A percentile compares a stretch with the other conserved stretches of the same genome.
phyloP scores from a whole-genome alignment of 1,284 basidiomycete species.

The Sporisorium exsertum region DNA sequence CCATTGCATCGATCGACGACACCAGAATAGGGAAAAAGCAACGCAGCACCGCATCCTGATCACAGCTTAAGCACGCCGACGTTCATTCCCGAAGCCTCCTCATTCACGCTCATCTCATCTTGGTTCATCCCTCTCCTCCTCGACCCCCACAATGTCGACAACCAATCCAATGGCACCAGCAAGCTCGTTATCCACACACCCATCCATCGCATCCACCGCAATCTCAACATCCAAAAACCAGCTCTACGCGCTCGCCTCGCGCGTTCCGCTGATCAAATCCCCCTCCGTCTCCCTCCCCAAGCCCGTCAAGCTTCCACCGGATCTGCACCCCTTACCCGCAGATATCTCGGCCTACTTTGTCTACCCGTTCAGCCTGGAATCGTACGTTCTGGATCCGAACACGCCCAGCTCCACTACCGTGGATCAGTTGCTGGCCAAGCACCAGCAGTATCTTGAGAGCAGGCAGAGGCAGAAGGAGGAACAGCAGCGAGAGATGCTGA shows the following conservation, averaged over 20 bases:
- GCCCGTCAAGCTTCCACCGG: slow-evolving; percentile 32
- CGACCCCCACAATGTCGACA: slow-evolving; percentile 10
- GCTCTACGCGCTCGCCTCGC: slow-evolving; percentile 52
- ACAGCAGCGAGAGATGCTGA: slow-evolving; percentile 18
- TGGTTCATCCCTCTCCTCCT: background rate
- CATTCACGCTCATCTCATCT: background rate
- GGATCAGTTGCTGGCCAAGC: slow-evolving; percentile 27
- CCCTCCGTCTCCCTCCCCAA: slow-evolving; percentile 44
- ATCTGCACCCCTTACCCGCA: slow-evolving; percentile 58
- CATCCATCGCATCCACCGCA: background rate
- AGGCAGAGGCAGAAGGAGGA: slow-evolving; percentile 29
- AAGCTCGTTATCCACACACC: background rate
- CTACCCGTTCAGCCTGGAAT: slow-evolving; percentile 60
- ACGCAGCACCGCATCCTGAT: background rate
- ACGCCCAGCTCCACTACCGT: slow-evolving; percentile 34
- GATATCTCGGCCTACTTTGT: slow-evolving; percentile 61
- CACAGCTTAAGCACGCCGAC: background rate
- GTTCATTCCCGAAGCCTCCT: background rate
- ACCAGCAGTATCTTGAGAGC: slow-evolving; percentile 28
- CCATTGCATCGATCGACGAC: no score
- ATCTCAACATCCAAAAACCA: slow-evolving; percentile 8
- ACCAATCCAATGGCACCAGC: background rate
- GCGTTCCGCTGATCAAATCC: slow-evolving; percentile 58
- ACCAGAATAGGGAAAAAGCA: no score
- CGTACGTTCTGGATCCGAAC: slow-evolving; percentile 52